Evolutionary conservation across 2,329 filamentous ascomycete species (phyloP).

Genomic region (Cryphonectria radicalis): DNA sequence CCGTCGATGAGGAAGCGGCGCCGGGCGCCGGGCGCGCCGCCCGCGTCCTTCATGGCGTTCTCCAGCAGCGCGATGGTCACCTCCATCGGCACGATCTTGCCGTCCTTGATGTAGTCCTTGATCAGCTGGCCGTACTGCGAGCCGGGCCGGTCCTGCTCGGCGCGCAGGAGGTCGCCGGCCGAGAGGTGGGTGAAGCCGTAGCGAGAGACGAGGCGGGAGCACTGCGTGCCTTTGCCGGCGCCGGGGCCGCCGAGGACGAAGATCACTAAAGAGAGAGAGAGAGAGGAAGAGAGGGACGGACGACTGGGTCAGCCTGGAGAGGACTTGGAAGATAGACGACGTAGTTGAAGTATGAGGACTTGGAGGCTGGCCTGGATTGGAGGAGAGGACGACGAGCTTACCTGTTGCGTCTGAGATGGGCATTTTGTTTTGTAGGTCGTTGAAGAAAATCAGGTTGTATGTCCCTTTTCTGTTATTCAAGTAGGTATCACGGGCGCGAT

Average conservation of each 20-base stretch:
- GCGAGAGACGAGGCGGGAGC: conserved; percentile 81
- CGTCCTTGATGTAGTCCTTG: conserved; percentile 89
- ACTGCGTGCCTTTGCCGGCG: conserved; percentile 96
- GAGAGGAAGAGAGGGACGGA: neutral
- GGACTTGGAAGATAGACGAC: neutral
- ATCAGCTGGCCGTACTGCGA: conserved; percentile 93
- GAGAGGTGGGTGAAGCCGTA: conserved; percentile 93
- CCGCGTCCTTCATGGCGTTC: conserved; percentile 81
- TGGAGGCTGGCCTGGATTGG: conserved; percentile 84
- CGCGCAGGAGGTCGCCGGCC: conserved; percentile 89
- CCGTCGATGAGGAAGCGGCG: conserved; percentile 78
- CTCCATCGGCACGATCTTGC: conserved; percentile 97
- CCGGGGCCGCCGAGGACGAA: conserved; percentile 64
- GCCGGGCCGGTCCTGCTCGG: conserved; percentile 86
- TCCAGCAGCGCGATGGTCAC: conserved; percentile 92
- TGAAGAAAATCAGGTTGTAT: neutral
- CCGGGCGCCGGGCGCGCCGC: conserved; percentile 51
- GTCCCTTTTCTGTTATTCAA: neutral
- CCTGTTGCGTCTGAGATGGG: conserved; percentile 31
- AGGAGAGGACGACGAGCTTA: conserved; percentile 48
- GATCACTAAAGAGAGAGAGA: conserved; percentile 13
- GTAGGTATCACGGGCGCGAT: neutral
- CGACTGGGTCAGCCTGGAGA: neutral
- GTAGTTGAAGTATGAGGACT: conserved; percentile 59
- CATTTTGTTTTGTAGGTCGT: conserved; percentile 18